phyloP scores from a whole-genome alignment of 1,139 yeast species.

The Torulaspora globosa region DNA sequence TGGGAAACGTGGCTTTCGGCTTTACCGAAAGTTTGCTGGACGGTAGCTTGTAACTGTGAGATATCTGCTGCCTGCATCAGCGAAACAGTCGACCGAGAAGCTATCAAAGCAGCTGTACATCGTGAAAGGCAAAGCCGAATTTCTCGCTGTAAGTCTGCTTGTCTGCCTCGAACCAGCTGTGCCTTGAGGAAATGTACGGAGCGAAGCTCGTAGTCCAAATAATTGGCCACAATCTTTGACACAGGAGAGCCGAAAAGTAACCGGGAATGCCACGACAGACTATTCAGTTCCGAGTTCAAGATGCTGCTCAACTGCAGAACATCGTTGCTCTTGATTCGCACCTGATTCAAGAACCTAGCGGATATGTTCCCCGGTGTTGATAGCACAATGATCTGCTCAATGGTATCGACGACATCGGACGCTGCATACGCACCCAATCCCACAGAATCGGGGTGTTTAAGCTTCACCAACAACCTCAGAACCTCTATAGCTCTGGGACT shows the following conservation, averaged over 20 bases:
- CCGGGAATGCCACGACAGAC: slow-evolving; percentile 1
- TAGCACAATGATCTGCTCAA: slow-evolving; percentile 10
- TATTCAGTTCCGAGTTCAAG: not conserved
- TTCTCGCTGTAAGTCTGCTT: not conserved
- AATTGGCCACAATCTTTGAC: slow-evolving; percentile 2
- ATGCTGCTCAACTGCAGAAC: not conserved
- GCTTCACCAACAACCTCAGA: slow-evolving; percentile 2
- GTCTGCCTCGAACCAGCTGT: not conserved
- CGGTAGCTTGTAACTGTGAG: not conserved
- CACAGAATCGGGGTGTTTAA: not conserved
- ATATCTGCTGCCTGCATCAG: slow-evolving; percentile 1
- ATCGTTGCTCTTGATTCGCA: not conserved
- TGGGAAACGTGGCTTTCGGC: not conserved
- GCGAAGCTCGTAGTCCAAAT: slow-evolving; percentile 5
- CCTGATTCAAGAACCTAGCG: not conserved
- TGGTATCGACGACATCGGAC: slow-evolving; percentile 4
- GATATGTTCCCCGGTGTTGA: not conserved
- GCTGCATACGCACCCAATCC: not conserved
- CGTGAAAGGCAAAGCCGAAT: not conserved
- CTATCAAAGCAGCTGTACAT: slow-evolving; percentile 1
- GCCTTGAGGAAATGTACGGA: not conserved
- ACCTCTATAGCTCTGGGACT: slow-evolving; percentile 5
- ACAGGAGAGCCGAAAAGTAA: slow-evolving; percentile 6
- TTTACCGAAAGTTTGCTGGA: not conserved
- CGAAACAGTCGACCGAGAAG: not conserved